Conservation (phyloP, 106 monocot genomes). For the Xerophyta viscosa region DNA sequence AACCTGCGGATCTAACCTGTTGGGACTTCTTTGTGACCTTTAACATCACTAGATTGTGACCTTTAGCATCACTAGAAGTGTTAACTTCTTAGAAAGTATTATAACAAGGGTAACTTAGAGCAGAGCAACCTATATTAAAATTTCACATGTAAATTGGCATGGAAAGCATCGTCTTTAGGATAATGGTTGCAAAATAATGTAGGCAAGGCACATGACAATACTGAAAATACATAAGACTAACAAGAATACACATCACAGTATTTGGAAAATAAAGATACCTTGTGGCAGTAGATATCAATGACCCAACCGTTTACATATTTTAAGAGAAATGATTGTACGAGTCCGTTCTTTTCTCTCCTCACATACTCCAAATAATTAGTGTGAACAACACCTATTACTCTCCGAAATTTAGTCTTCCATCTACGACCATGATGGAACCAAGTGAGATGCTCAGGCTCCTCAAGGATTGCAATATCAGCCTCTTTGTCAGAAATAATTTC, state of each 20-base stretch:
- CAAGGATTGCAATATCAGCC: constrained; percentile 73
- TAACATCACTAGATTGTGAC: too few species aligned
- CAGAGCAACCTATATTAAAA: too few species aligned
- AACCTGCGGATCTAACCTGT: too few species aligned
- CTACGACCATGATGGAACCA: constrained; percentile 87
- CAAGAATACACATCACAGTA: not conserved
- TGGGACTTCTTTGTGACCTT: too few species aligned
- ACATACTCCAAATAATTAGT: constrained; percentile 88
- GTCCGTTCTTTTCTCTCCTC: constrained; percentile 71
- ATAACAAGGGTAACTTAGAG: too few species aligned
- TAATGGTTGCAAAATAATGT: not conserved
- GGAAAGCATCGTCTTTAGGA: not conserved
- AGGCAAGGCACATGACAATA: not conserved
- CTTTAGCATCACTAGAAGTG: too few species aligned
- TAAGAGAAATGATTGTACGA: constrained; percentile 59
- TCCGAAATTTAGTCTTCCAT: constrained; percentile 69
- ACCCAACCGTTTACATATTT: constrained; percentile 76
- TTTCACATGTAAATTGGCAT: not conserved
- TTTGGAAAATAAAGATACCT: constrained; percentile 28
- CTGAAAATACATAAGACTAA: not conserved
- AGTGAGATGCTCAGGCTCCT: constrained; percentile 88
- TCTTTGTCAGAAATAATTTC: constrained; percentile 51
- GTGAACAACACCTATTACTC: constrained; percentile 73
- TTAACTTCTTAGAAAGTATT: too few species aligned
- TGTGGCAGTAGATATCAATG: constrained; percentile 73